A percentile compares a stretch with the other conserved stretches of the same genome.
Evolutionary conservation across 164 flowering plant genomes (phyloP).

Genomic region (Vitis labrusca): DNA sequence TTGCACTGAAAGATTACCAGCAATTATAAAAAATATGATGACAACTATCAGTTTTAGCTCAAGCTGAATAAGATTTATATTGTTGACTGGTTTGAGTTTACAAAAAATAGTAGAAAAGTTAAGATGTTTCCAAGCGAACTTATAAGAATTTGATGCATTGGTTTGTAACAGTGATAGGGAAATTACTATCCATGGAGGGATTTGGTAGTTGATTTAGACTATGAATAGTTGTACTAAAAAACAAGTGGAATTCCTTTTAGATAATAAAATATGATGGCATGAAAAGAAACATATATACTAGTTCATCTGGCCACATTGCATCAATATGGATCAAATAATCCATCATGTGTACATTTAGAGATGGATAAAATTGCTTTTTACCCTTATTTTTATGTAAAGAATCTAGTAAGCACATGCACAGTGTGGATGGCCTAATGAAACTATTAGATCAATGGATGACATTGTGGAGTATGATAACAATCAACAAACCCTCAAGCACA

Average conservation of each 20-base stretch:
- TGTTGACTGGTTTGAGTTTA: slow-evolving; percentile 59
- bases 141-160: slow-evolving; percentile 66
- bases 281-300: too few relatives aligned
- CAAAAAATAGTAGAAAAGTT: slow-evolving; percentile 50
- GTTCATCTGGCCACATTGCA: too few relatives aligned
- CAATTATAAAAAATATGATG: slow-evolving; percentile 40
- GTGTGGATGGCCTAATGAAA: slow-evolving; percentile 75
- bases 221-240: slow-evolving; percentile 13
- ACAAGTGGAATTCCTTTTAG: too few relatives aligned
- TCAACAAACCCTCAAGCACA: too few relatives aligned
- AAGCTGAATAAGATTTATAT: slow-evolving; percentile 48
- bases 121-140: slow-evolving; percentile 33
- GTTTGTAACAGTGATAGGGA: slow-evolving; percentile 12
- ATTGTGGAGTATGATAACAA: slow-evolving; percentile 20
- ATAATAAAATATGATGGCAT: too few relatives aligned
- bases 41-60: slow-evolving; percentile 23
- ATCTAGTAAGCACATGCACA: slow-evolving; percentile 45
- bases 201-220: slow-evolving; percentile 54
- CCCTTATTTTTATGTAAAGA: too few relatives aligned
- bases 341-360: too few relatives aligned
- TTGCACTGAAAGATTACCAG: slow-evolving; percentile 25
- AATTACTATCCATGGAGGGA: slow-evolving; percentile 70
- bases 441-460: slow-evolving; percentile 52
- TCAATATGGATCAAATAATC: too few relatives aligned
- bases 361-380: too few relatives aligned